Conservation (phyloP, 2,329 filamentous ascomycete species). For the Microsporum canis region DNA sequence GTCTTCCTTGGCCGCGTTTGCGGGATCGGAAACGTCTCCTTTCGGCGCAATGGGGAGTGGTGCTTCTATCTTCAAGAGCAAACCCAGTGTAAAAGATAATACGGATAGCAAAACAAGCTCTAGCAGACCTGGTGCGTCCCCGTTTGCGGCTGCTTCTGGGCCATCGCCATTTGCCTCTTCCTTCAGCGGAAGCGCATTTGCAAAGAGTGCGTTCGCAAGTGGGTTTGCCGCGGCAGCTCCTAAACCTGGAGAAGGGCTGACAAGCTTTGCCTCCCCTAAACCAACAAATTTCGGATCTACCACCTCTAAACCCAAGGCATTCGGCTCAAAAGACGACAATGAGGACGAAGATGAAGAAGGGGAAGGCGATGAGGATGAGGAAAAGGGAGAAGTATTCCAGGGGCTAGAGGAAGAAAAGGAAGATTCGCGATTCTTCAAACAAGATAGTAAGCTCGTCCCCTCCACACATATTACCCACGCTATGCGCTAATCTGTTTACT, state of each 20-base stretch:
- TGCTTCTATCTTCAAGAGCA: conserved; percentile 29
- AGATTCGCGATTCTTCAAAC: conserved; percentile 41
- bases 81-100: conserved; percentile 4
- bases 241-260: conserved; percentile 39
- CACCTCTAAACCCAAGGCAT: conserved; percentile 45
- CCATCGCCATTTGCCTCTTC: conserved; percentile 28
- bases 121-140: conserved; percentile 17
- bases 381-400: conserved; percentile 34
- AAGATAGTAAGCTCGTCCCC: conserved; percentile 51
- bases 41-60: conserved; percentile 46
- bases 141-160: conserved; percentile 20
- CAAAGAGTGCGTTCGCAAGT: conserved; percentile 28
- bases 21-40: conserved; percentile 49
- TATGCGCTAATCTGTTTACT: neutral
- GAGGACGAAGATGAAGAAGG: conserved; percentile 39
- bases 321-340: conserved; percentile 56
- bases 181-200: conserved; percentile 24
- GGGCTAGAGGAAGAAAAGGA: conserved; percentile 41
- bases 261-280: conserved; percentile 57
- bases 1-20: conserved; percentile 58
- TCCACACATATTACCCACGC: too few species aligned
- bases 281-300: conserved; percentile 27
- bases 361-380: conserved; percentile 37
- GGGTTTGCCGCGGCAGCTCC: conserved; percentile 41
- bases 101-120: neutral